These are phyloP conservation scores for Xerocomellus dryophilus DNA, from an alignment of 768 basidiomycete genomes.

Conservation along the genomic window DNA sequence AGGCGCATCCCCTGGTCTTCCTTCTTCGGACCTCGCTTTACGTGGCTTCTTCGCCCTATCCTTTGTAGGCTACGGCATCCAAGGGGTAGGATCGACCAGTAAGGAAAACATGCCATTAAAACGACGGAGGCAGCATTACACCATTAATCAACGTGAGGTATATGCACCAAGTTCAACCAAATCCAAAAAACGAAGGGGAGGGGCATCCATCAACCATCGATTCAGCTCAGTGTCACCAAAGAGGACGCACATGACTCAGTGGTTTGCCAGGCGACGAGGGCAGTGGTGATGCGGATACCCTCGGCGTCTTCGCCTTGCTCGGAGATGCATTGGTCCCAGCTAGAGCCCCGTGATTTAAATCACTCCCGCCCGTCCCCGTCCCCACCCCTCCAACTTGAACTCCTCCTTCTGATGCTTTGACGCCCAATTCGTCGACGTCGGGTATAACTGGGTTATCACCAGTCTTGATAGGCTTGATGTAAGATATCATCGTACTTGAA, in stretches of 20 bases:
- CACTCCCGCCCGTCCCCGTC: slow-evolving; percentile 2
- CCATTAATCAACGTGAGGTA: slow-evolving; percentile 31
- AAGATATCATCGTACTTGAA: slow-evolving; percentile 72
- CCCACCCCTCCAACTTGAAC: slow-evolving; percentile 31
- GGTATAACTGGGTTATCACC: slow-evolving; percentile 39
- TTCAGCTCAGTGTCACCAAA: slow-evolving; percentile 55
- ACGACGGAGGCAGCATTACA: slow-evolving; percentile 27
- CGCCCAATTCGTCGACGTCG: slow-evolving; percentile 41
- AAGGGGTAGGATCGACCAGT: slow-evolving; percentile 8
- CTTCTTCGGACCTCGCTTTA: slow-evolving; percentile 37
- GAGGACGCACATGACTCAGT: slow-evolving; percentile 84
- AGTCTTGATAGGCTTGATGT: slow-evolving; percentile 49
- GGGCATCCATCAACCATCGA: slow-evolving; percentile 41
- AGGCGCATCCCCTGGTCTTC: not conserved
- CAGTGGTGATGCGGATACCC: slow-evolving; percentile 24
- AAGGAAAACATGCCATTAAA: slow-evolving; percentile 28
- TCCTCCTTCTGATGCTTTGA: slow-evolving; percentile 44
- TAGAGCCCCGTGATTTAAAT: slow-evolving; percentile 18
- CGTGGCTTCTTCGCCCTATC: slow-evolving; percentile 67
- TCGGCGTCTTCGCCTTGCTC: slow-evolving; percentile 23
- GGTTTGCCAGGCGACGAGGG: slow-evolving; percentile 57
- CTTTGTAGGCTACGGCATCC: slow-evolving; percentile 61
- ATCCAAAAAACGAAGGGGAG: slow-evolving; percentile 9
- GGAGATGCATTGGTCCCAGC: slow-evolving; percentile 15
- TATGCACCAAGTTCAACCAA: slow-evolving; percentile 21